phyloP scores from a whole-genome alignment of 371 early-diverging fungal species.

The Actinomucor elegans region DNA sequence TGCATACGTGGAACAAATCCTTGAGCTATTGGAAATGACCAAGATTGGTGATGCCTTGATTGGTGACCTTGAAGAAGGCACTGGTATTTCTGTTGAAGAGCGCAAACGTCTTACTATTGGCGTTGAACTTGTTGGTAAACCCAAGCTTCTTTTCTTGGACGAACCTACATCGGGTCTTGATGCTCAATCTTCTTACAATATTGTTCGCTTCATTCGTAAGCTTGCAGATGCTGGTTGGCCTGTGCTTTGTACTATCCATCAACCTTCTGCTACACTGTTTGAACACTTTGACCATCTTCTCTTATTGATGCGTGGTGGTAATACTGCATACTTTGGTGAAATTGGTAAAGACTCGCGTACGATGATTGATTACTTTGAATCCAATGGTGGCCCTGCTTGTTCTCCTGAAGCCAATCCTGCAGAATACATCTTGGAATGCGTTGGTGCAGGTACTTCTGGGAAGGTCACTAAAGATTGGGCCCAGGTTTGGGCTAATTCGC shows the following conservation, averaged over 20 bases:
- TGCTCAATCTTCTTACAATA: constrained; percentile 67
- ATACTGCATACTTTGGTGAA: constrained; percentile 78
- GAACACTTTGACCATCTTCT: constrained; percentile 80
- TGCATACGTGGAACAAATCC: constrained; percentile 67
- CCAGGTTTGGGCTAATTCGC: constrained; percentile 56
- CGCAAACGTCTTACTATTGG: constrained; percentile 70
- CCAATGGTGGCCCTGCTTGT: constrained; percentile 60
- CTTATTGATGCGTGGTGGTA: constrained; percentile 67
- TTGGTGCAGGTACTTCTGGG: constrained; percentile 60
- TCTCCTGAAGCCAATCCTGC: constrained; percentile 52
- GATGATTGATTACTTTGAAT: constrained; percentile 64
- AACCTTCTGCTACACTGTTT: constrained; percentile 80
- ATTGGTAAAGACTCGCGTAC: constrained; percentile 54
- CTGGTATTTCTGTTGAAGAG: constrained; percentile 64
- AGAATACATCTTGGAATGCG: constrained; percentile 51
- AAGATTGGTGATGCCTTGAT: constrained; percentile 58
- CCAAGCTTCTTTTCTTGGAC: constrained; percentile 79
- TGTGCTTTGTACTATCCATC: constrained; percentile 82
- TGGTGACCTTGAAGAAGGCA: constrained; percentile 56
- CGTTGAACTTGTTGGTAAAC: constrained; percentile 73
- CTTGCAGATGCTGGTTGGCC: constrained; percentile 68
- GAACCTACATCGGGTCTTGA: constrained; percentile 86
- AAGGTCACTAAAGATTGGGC: constrained; percentile 62
- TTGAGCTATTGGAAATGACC: constrained; percentile 63
- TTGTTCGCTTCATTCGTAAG: constrained; percentile 70